phyloP scores from a whole-genome alignment of 2,329 filamentous ascomycete genomes.

The Fusarium sulawesiense region DNA sequence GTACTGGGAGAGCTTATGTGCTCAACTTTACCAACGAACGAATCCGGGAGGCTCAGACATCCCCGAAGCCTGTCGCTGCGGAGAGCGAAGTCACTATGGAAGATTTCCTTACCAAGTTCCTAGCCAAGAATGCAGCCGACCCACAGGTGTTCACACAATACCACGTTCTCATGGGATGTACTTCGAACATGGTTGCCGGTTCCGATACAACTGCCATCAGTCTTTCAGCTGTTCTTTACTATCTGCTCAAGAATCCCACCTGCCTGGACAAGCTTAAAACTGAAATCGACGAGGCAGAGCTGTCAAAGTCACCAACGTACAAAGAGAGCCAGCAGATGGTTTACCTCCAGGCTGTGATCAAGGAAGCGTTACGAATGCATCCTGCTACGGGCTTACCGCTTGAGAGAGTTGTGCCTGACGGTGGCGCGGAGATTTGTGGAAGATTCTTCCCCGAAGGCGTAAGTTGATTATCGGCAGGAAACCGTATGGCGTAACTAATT shows the following conservation, averaged over 20 bases:
- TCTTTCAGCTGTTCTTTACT: constrained; percentile 35
- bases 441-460: constrained; percentile 37
- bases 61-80: not conserved
- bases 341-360: constrained; percentile 39
- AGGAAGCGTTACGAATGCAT: constrained; percentile 40
- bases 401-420: constrained; percentile 36
- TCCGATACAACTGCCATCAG: constrained; percentile 43
- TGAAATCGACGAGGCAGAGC: constrained; percentile 17
- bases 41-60: not conserved
- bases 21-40: constrained; percentile 23
- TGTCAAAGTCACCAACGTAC: constrained; percentile 27
- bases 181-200: constrained; percentile 40
- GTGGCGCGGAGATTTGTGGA: constrained; percentile 28
- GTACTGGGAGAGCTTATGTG: constrained; percentile 18
- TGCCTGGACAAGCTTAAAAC: constrained; percentile 13
- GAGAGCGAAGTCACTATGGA: constrained; percentile 18
- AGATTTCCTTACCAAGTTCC: constrained; percentile 42
- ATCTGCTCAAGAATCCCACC: constrained; percentile 22
- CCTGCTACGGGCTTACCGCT: constrained; percentile 35
- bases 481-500: accelerated
- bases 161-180: constrained; percentile 37
- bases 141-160: constrained; percentile 32
- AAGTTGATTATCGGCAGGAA: not conserved
- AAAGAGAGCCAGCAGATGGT: constrained; percentile 37
- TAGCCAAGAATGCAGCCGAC: constrained; percentile 27